phyloP scores from a whole-genome alignment of 305 asterid genomes.

The Fraxinus platypoda region DNA sequence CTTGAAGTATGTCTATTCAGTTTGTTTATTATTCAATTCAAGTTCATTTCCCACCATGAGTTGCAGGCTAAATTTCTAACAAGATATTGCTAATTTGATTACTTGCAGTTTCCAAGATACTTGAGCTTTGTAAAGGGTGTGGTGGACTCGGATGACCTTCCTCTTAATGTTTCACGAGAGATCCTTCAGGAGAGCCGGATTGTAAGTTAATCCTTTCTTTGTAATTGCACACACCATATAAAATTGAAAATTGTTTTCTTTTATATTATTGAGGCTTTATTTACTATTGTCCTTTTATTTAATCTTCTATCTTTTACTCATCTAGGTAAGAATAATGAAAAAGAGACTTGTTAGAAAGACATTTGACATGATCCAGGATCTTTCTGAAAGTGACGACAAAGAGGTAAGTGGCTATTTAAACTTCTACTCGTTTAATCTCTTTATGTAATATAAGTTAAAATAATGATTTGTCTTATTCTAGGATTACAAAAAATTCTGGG shows the following conservation, averaged over 20 bases:
- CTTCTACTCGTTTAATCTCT: neutral
- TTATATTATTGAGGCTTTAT: neutral
- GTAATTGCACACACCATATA: neutral
- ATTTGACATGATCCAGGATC: constrained; percentile 97
- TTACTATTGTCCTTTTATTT: neutral
- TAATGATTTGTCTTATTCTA: constrained; percentile 29
- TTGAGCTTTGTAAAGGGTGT: constrained; percentile 97
- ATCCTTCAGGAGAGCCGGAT: constrained; percentile 98
- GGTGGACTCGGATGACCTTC: constrained; percentile 95
- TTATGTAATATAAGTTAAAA: neutral
- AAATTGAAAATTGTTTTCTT: neutral
- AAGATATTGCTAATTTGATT: constrained; percentile 15
- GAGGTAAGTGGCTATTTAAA: constrained; percentile 49
- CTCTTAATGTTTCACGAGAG: constrained; percentile 96
- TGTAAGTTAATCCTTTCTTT: constrained; percentile 44
- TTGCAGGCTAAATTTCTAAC: neutral
- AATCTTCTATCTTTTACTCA: constrained; percentile 6
- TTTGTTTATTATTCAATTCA: neutral
- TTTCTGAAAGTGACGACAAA: constrained; percentile 83
- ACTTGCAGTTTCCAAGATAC: constrained; percentile 89
- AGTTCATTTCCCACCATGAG: neutral
- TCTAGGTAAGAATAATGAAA: constrained; percentile 92
- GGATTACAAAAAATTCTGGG: constrained; percentile 98
- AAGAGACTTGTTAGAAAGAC: constrained; percentile 95
- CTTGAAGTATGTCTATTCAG: neutral